These are phyloP conservation scores for Emmonsiellopsis sp. DNA, from an alignment of 2,329 filamentous ascomycete genomes.

Conservation along the genomic window DNA sequence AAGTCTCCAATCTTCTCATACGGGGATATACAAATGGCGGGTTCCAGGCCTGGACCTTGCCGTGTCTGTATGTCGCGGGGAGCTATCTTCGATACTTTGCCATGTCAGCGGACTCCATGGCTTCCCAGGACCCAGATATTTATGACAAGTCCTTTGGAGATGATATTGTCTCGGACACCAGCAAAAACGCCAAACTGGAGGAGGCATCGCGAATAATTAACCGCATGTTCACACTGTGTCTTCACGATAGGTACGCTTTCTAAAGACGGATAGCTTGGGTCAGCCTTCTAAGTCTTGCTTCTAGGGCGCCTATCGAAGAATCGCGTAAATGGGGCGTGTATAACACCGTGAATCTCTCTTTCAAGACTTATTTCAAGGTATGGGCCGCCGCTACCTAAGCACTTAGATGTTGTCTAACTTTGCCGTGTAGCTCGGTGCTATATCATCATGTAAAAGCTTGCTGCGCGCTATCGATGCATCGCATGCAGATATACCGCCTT, in stretches of 20 bases:
- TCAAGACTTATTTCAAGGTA: slow-evolving; percentile 95
- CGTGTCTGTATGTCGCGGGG: slow-evolving; percentile 76
- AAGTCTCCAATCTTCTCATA: slow-evolving; percentile 65
- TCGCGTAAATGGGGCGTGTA: slow-evolving; percentile 98
- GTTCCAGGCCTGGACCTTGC: slow-evolving; percentile 86
- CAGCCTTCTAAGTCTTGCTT: slow-evolving; percentile 12
- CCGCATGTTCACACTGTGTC: slow-evolving; percentile 79
- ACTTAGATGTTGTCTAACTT: slow-evolving; percentile 6
- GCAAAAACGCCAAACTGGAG: slow-evolving; percentile 76
- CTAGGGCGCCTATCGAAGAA: slow-evolving; percentile 69
- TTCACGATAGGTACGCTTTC: slow-evolving; percentile 67
- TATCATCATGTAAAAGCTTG: slow-evolving; percentile 56
- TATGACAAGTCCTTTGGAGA: slow-evolving; percentile 57
- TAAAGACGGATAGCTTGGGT: neutral
- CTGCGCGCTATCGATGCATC: slow-evolving; percentile 73
- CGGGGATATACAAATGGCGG: slow-evolving; percentile 67
- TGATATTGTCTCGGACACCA: slow-evolving; percentile 66
- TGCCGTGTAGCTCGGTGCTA: slow-evolving; percentile 55
- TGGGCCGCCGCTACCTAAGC: neutral
- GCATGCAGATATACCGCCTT: slow-evolving; percentile 66
- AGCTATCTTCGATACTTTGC: slow-evolving; percentile 83
- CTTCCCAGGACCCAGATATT: slow-evolving; percentile 37
- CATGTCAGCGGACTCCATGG: slow-evolving; percentile 75
- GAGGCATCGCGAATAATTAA: slow-evolving; percentile 88
- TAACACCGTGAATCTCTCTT: slow-evolving; percentile 84